Base-by-base conservation (phyloP, 2,329 filamentous ascomycete species). In the Byssothecium circinans region DNA sequence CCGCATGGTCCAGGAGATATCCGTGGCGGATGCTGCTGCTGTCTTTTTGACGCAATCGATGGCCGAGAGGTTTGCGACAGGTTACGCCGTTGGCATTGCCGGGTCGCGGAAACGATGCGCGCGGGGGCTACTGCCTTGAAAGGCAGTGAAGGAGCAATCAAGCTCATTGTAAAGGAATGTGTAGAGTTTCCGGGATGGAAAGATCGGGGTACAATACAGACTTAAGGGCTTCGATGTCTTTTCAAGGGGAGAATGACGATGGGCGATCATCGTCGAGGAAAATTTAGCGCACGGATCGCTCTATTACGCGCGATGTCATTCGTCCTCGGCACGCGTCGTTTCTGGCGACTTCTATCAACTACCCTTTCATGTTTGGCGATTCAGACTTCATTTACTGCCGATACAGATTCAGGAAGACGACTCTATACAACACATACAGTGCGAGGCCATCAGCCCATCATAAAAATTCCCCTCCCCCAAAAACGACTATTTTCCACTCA, bases 61-160 rank as follows among this genome's bases (percentile, higher is more conserved):
- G 67, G 65, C 46, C 65, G 57, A 11, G 62, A 60, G 32, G 62
- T 50, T 36, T 58, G 57, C 34, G 62, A 63, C 50, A 70, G 57
- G 49, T 54, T 58, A 39, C 65, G 56, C 39, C 60, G 60, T 50
- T 67, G 68, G 48, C 64, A 67, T 37, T 58, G 61, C 30, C 60
- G 55, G 34, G 65, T 60, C 15, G 57, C 59, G 14, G 29, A 32
- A 32, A 32, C 59, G 47, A 69, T 61, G 56, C 68, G 67, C 41
- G 58, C 57, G 29, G 67, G 65, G 27, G 61, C 57, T 14, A 62
- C 58, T 36, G 60, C 61, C 47, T 65, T 69, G 49, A 70, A 54
- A 41, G 67, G 64, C 51, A 69, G 47, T 35, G 47, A 45, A 29
- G 67, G 67, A 40, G 62, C 64, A 48, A 56, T 58, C 39, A 71